Base-by-base conservation (phyloP, 495 filamentous ascomycete species). In the Durotheca rogersii region DNA sequence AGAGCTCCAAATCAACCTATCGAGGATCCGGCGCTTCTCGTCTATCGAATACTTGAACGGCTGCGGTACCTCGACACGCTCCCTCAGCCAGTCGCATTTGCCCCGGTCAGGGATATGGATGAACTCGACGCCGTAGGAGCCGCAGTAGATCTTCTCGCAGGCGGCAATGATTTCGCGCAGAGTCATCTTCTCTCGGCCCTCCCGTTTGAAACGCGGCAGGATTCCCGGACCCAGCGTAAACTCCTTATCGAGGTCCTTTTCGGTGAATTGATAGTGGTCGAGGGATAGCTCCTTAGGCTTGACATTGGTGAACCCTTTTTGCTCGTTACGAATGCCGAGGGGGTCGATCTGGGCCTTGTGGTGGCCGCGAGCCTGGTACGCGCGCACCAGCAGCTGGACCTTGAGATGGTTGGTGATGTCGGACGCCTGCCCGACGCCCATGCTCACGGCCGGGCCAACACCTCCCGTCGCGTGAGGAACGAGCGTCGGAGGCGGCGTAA, bases 341-440 rank as follows among this genome's bases (percentile, higher is more conserved):
- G 93, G 93, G 66, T 98, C 93, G 54, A 95, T 96, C 66, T 89
- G 89, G 48, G 93, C 91, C 77, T 95, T 96, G 81, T 96, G 90
- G 71, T 98, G 93, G 50, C 93, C 93, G 62, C 93, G 87, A 51
- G 95, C 90, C 76, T 98, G 93, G 76, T 96, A 98, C 40, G 94
- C 93, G 62, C 93, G 89, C 34, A 95, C 89, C 21, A 98, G 78
- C 15, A 98, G 80, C 75, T 98, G 93, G 32, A 97, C 94, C 77
- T 98, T 98, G 75, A 98, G 79, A 76, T 97, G 93, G 67, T 95
- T 95, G 47, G 85, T 92, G 59, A 97, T 82, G 69, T 97, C 88
- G 36, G 87, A 79, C 56, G 87, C 89, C 49, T 86, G 72, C 30
- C 85, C 83, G 47, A 84, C 67, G 29, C 74, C 73, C 56, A 89